These are phyloP conservation scores for Tricholoma saponaceum DNA, from an alignment of 768 basidiomycete species.

Conservation along the genomic window DNA sequence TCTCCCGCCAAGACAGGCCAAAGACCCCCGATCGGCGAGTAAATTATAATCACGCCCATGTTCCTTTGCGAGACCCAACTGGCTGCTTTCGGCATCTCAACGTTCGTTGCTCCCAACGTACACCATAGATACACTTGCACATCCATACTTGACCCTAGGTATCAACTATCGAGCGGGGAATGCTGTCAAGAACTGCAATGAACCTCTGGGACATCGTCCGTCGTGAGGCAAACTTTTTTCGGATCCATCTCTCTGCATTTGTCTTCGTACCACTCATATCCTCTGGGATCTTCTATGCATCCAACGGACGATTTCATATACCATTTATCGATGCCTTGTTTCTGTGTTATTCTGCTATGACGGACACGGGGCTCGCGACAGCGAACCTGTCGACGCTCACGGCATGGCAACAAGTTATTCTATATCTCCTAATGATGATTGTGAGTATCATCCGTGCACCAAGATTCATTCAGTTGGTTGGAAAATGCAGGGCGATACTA, in stretches of 20 bases:
- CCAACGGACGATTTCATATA: conserved; percentile 50
- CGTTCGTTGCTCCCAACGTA: too few species aligned
- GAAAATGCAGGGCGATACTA: conserved; percentile 37
- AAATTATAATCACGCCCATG: too few species aligned
- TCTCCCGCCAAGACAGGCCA: too few species aligned
- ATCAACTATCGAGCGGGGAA: background rate
- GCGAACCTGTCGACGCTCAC: conserved; percentile 50
- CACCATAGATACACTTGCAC: background rate
- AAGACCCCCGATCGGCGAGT: too few species aligned
- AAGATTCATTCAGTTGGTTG: background rate
- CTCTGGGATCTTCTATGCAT: conserved; percentile 65
- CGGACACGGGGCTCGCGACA: conserved; percentile 45
- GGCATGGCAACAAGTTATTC: conserved; percentile 44
- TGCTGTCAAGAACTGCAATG: background rate
- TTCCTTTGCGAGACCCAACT: too few species aligned
- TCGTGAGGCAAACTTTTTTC: conserved; percentile 44
- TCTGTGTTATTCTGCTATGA: conserved; percentile 56
- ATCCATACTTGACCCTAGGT: background rate
- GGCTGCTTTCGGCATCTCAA: too few species aligned
- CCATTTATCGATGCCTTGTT: conserved; percentile 55
- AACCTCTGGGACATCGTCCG: background rate
- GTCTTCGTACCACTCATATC: conserved; percentile 55
- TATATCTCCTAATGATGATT: conserved; percentile 51
- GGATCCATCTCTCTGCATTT: conserved; percentile 47
- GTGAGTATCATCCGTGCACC: conserved; percentile 23